Evolutionary conservation across 2,329 filamentous ascomycete species (phyloP).

Genomic region (Stemphylium beticola): DNA sequence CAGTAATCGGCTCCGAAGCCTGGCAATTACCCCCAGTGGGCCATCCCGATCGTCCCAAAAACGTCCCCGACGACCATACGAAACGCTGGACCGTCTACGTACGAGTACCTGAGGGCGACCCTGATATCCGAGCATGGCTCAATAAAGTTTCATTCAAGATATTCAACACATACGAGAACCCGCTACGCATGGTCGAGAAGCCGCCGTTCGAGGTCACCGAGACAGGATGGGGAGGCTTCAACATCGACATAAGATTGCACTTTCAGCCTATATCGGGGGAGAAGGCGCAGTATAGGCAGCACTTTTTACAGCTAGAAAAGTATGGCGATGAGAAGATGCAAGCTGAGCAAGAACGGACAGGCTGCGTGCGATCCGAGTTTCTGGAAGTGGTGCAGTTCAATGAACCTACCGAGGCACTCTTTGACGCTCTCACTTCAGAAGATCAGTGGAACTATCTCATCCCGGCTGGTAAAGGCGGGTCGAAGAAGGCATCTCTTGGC

Average conservation of each 20-base stretch:
- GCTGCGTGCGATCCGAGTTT: slow-evolving; percentile 75
- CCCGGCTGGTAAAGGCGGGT: slow-evolving; percentile 50
- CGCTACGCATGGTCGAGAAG: slow-evolving; percentile 75
- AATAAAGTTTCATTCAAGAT: slow-evolving; percentile 98
- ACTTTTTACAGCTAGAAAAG: slow-evolving; percentile 88
- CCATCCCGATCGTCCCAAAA: slow-evolving; percentile 65
- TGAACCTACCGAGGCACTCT: slow-evolving; percentile 92
- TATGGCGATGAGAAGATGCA: slow-evolving; percentile 75
- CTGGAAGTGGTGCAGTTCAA: slow-evolving; percentile 98
- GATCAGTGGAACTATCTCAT: slow-evolving; percentile 61
- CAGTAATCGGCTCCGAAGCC: slow-evolving; percentile 58
- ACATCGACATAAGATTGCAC: slow-evolving; percentile 93
- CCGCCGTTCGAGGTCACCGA: slow-evolving; percentile 85
- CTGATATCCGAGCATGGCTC: slow-evolving; percentile 91
- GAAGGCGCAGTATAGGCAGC: slow-evolving; percentile 95
- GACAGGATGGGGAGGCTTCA: slow-evolving; percentile 98
- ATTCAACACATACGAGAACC: slow-evolving; percentile 94
- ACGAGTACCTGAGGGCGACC: slow-evolving; percentile 82
- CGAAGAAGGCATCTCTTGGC: slow-evolving; percentile 45
- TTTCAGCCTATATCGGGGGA: slow-evolving; percentile 87
- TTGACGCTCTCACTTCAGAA: slow-evolving; percentile 80
- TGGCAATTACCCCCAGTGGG: slow-evolving; percentile 71
- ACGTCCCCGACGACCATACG: slow-evolving; percentile 87
- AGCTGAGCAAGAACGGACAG: slow-evolving; percentile 61
- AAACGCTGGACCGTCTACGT: slow-evolving; percentile 97